These are phyloP conservation scores for Favolaschia claudopus DNA, from an alignment of 768 basidiomycete genomes.

Conservation along the genomic window DNA sequence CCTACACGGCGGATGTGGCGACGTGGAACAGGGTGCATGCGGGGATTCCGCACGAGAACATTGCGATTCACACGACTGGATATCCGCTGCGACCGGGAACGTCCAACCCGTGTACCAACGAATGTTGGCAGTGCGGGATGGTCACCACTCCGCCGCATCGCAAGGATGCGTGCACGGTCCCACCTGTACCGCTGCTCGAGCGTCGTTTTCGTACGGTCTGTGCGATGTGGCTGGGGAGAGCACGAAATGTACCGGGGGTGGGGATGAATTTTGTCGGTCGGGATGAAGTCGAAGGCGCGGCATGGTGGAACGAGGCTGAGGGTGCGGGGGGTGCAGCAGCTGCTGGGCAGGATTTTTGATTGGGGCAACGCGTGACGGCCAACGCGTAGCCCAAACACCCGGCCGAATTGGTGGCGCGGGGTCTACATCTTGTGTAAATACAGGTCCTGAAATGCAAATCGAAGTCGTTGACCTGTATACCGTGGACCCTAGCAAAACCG, in stretches of 20 bases:
- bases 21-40: no score
- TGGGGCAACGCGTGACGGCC: not conserved
- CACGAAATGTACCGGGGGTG: not conserved
- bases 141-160: not conserved
- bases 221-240: not conserved
- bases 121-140: not conserved
- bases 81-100: not conserved
- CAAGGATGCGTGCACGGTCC: not conserved
- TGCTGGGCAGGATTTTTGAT: conserved; percentile 1
- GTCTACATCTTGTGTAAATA: not conserved
- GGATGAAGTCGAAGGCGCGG: not conserved
- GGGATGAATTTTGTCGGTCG: not conserved
- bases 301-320: not conserved
- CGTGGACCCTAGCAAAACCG: not conserved
- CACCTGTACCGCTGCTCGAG: not conserved
- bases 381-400: not conserved
- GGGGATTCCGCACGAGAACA: no score
- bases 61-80: no score
- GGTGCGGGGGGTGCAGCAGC: not conserved
- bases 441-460: not conserved
- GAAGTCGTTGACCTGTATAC: not conserved
- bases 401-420: conserved; percentile 7
- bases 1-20: no score
- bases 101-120: not conserved
- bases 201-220: not conserved